Evolutionary conservation across 768 basidiomycete species (phyloP), one percentile per base, ranked within the genome.

Genomic region (Lentinula boryana): DNA sequence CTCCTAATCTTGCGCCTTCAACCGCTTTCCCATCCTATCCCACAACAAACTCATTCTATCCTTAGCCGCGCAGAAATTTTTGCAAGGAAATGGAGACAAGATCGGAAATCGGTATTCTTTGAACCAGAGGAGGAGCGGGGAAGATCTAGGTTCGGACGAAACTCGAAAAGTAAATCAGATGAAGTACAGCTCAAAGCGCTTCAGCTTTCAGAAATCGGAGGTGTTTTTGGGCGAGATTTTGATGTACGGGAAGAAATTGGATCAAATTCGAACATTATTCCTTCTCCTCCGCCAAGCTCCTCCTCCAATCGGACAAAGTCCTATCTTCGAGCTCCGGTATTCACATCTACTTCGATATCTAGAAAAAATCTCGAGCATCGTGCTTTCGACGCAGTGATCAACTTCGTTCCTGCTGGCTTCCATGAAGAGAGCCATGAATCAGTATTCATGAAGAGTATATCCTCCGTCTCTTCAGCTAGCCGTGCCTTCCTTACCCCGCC

Each of bases 11-110:
- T 56, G 13, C 55, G 55, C 79, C 5, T 74, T 68, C 46, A 74
- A 78, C 15, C 49, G 66, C 27, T 61, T 66, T 0, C 75, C 75
- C 1, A 70, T 77, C 41, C 70, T 64, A 18, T 68, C 72, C 2
- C 71, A 75, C 36, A 74, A 76, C 44, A 68, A 70, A 2, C 72
- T 74, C 41, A 80, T 78, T 1, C 70, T 18, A 38, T 56, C 18
- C 41, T 56, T 8, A 56, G 21, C 27, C 55, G 55, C 18, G 55
- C 55, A 43, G 55, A 32, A 3, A n/a, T 56, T n/a, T 13, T 56
- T 31, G 55, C 55, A 10, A n/a, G 27, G 23, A 56, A 23, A 56
- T 56, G 55, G 55, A 40, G 41, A 41, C 23, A 43, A 21, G 40
- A 56, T 38, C 36, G 40, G 4, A 21, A 43, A 23, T 31, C 23